Evolutionary conservation across 1,284 basidiomycete species (phyloP), one percentile per base, ranked within the genome.

Genomic region (Austroboletus novae-zelandiae): DNA sequence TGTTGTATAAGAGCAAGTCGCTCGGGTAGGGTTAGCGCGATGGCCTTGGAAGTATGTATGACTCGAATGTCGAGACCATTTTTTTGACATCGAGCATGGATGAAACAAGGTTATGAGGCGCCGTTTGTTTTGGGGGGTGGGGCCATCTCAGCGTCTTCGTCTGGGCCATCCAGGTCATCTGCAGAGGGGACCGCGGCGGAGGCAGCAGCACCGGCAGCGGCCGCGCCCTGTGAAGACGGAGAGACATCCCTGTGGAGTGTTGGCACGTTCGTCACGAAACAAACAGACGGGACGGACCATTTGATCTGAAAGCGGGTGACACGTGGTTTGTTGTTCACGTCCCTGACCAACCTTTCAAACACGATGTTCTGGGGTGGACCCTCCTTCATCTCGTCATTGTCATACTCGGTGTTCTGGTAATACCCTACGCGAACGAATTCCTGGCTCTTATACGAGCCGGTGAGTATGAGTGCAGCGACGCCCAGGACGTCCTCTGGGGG

Each of bases 401-500:
- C 94, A 68, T 98, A 98, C 67, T 98, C 95, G 43, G 95, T 98
- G 68, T 98, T 97, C 71, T 99, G 97, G 70, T 99, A 99, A 72
- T 99, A 99, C 6, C 97, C 96, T 18, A 99, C 95, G 37, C 96
- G 84, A 35, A 99, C 96, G 70, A 99, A 99, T 70, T 99, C 96
- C 64, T 97, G 94, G 48, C 96, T 94, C 31, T 83, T 83, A 71
- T 96, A 90, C 47, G 90, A 83, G 46, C 90, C 89, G n/a, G 94
- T 93, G 57, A 94, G 78, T 63, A 96, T 92, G 62, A 96, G 84
- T 3, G 94, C 93, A 0, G 93, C 90, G 14, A 96, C 91, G 36
- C 94, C 93, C 1, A 96, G 78, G 14, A 94, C 84, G 64, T 96
- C 94, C 57, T 89, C 83, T 45, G 80, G 64, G 0, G 92, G 92